phyloP scores from a whole-genome alignment of 1,284 basidiomycete species.

The Trichosporon asahii region DNA sequence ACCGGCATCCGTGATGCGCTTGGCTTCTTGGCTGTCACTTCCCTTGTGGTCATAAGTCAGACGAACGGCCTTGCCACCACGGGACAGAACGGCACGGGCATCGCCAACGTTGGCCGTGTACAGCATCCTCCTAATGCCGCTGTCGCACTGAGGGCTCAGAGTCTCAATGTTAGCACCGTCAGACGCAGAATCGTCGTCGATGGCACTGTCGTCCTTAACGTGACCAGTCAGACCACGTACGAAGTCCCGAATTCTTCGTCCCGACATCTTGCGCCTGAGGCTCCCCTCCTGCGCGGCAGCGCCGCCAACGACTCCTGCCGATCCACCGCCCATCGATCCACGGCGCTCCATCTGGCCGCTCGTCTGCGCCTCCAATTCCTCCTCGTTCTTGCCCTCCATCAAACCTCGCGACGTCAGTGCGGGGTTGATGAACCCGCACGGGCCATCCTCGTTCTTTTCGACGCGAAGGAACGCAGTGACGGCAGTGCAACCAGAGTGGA shows the following conservation, averaged over 20 bases:
- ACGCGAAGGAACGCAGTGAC: slow-evolving; percentile 96
- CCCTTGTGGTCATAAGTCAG: slow-evolving; percentile 99
- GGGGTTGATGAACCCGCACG: slow-evolving; percentile 44
- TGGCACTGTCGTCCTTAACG: slow-evolving; percentile 25
- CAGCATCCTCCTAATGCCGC: slow-evolving; percentile 65
- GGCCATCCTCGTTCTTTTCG: slow-evolving; percentile 55
- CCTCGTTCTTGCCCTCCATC: slow-evolving; percentile 48
- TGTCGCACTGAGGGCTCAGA: slow-evolving; percentile 42
- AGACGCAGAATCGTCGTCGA: slow-evolving; percentile 32
- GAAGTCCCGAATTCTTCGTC: slow-evolving; percentile 47
- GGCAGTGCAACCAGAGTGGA: slow-evolving; percentile 94
- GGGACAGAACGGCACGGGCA: slow-evolving; percentile 55
- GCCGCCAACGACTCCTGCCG: slow-evolving; percentile 27
- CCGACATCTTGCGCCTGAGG: slow-evolving; percentile 37
- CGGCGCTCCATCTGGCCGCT: slow-evolving; percentile 25
- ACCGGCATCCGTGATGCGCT: slow-evolving; percentile 94
- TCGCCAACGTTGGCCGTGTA: slow-evolving; percentile 93
- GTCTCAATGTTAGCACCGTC: slow-evolving; percentile 45
- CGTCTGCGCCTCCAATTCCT: slow-evolving; percentile 47
- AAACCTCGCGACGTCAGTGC: slow-evolving; percentile 40
- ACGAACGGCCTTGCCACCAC: slow-evolving; percentile 82
- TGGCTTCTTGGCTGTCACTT: slow-evolving; percentile 92
- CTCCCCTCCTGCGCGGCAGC: slow-evolving; percentile 25
- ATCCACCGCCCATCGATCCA: slow-evolving; percentile 35
- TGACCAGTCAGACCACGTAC: slow-evolving; percentile 46